Percentiles rank a stretch among this genome's conserved stretches.
Evolutionary conservation across 768 basidiomycete species (phyloP).

Genomic region (Suillus weaverae): DNA sequence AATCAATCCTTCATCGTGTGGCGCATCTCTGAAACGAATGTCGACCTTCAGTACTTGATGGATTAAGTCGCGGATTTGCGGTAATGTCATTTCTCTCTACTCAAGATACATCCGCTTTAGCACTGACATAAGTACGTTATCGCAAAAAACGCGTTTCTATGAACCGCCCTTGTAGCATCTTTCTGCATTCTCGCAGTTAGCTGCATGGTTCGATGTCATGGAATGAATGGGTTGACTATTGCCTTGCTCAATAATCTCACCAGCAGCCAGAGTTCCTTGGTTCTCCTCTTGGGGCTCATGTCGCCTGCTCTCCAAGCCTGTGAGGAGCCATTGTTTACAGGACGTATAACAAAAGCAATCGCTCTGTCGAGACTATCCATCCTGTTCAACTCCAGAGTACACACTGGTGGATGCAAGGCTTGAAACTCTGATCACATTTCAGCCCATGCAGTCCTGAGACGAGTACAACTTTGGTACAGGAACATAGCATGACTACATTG

Average conservation of each 20-base stretch:
- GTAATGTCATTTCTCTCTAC: not conserved
- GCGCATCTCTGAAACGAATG: not conserved
- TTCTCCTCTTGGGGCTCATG: not conserved
- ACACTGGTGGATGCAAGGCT: too few relatives aligned
- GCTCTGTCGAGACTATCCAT: too few relatives aligned
- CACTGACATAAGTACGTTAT: not conserved
- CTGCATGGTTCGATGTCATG: not conserved
- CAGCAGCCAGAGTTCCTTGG: not conserved
- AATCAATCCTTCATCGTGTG: not conserved
- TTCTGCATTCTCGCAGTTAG: not conserved
- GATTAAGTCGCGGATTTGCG: not conserved
- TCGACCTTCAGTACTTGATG: not conserved
- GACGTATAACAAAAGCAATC: too few relatives aligned
- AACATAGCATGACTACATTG: too few relatives aligned
- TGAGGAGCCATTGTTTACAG: too few relatives aligned
- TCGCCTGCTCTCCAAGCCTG: too few relatives aligned
- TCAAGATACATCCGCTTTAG: not conserved
- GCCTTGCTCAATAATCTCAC: not conserved
- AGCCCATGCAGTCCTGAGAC: too few relatives aligned
- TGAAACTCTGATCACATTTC: too few relatives aligned
- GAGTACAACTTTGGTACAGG: too few relatives aligned
- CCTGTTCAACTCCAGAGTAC: too few relatives aligned
- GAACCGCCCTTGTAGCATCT: not conserved
- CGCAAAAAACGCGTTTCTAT: not conserved
- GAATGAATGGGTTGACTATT: not conserved